Conservation (phyloP, 2,329 filamentous ascomycete species). For the Diaporthe australafricana region DNA sequence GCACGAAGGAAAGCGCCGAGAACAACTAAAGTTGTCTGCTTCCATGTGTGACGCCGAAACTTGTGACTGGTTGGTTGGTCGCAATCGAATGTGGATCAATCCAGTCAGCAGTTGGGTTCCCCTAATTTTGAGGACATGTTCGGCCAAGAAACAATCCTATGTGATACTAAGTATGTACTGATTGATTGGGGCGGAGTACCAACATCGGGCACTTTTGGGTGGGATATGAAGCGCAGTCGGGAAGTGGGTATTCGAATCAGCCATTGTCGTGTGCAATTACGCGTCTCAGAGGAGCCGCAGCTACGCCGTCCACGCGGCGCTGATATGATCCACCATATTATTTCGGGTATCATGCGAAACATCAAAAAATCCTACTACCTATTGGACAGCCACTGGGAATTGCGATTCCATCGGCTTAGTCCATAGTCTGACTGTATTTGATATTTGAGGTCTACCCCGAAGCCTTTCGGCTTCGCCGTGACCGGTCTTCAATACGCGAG, state of each 20-base stretch:
- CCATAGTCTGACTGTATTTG: too few relatives aligned
- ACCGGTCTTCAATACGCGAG: too few relatives aligned
- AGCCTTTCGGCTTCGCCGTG: too few relatives aligned
- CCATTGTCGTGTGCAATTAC: background rate
- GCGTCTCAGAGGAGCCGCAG: background rate
- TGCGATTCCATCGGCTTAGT: background rate
- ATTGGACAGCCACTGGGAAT: too few relatives aligned
- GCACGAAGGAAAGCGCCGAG: background rate
- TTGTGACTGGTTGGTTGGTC: background rate
- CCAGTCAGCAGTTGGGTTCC: background rate
- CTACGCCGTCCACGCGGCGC: background rate
- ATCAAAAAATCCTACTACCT: background rate
- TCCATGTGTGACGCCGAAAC: background rate
- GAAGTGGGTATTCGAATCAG: constrained; percentile 3
- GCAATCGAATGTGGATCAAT: background rate
- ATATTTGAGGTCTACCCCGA: too few relatives aligned
- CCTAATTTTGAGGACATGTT: background rate
- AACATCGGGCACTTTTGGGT: background rate
- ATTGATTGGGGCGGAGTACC: background rate
- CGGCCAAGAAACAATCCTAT: too few relatives aligned
- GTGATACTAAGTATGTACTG: too few relatives aligned
- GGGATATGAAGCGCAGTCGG: background rate
- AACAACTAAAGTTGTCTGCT: background rate
- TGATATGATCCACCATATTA: background rate
- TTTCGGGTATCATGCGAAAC: background rate